Conservation (phyloP, 352 stramenopile genomes). For the Globisporangium uncinulatum region DNA sequence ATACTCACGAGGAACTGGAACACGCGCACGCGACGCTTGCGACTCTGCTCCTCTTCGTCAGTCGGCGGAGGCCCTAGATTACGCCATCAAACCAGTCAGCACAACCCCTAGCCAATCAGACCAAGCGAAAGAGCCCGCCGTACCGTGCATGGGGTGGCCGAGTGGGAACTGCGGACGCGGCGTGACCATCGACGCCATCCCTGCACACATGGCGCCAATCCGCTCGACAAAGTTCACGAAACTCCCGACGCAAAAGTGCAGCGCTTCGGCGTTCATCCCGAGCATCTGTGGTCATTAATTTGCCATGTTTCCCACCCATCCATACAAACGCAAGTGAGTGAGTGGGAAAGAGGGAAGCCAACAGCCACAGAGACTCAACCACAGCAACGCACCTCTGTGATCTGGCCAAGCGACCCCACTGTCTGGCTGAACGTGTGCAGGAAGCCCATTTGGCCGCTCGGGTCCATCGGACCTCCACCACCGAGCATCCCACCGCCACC, state of each 20-base stretch:
- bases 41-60: slow-evolving; percentile 71
- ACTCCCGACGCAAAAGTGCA: slow-evolving; percentile 74
- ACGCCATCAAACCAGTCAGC: not conserved
- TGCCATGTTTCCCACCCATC: not conserved
- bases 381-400: slow-evolving; percentile 41
- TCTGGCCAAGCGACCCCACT: slow-evolving; percentile 63
- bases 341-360: not conserved
- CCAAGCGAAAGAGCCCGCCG: not conserved
- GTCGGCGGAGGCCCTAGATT: slow-evolving; percentile 42
- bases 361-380: not conserved
- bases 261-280: slow-evolving; percentile 68
- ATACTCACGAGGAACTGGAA: slow-evolving; percentile 78
- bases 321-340: slow-evolving; percentile 1
- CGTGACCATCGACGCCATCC: slow-evolving; percentile 60
- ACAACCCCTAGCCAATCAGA: not conserved
- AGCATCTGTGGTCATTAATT: slow-evolving; percentile 26
- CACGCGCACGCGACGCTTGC: slow-evolving; percentile 61
- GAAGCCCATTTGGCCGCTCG: slow-evolving; percentile 47
- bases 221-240: slow-evolving; percentile 83
- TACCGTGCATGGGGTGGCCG: slow-evolving; percentile 69
- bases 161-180: slow-evolving; percentile 58
- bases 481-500: slow-evolving; percentile 15
- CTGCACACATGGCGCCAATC: slow-evolving; percentile 70
- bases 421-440: slow-evolving; percentile 66
- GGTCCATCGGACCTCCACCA: slow-evolving; percentile 37